These are phyloP conservation scores for Colletotrichum gigasporum DNA, from an alignment of 2,329 filamentous ascomycete species.

Conservation along the genomic window DNA sequence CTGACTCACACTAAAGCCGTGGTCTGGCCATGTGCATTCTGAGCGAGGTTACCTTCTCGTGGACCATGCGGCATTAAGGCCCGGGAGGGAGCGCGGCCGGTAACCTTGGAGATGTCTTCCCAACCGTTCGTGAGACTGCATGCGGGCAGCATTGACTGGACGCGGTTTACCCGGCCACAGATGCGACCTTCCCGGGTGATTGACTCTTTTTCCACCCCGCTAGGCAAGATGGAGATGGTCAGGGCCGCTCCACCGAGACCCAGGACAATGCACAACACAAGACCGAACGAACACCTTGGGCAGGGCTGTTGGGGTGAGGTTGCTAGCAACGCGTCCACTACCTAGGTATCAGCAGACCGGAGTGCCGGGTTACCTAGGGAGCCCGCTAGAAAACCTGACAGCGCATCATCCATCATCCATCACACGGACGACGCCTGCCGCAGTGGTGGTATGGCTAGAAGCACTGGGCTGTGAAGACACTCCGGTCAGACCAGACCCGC, in stretches of 20 bases:
- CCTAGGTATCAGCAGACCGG: conserved; percentile 39
- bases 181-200: conserved; percentile 9
- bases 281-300: background rate
- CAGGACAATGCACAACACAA: conserved; percentile 15
- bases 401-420: conserved; percentile 13
- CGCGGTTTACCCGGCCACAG: background rate
- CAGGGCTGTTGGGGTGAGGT: background rate
- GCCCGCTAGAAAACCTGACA: conserved; percentile 20
- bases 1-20: conserved; percentile 20
- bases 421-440: conserved; percentile 17
- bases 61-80: conserved; percentile 19
- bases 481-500: background rate
- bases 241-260: conserved; percentile 22
- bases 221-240: background rate
- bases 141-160: conserved; percentile 21
- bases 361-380: conserved; percentile 21
- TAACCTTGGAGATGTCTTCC: conserved; percentile 27
- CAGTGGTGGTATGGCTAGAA: background rate
- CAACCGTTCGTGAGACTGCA: background rate
- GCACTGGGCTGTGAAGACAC: background rate
- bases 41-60: background rate
- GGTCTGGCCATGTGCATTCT: conserved; percentile 3
- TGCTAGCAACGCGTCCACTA: conserved; percentile 25
- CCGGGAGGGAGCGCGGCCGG: background rate
- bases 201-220: conserved; percentile 7